These are phyloP conservation scores for Medicago lupulina DNA, from an alignment of 306 rosid species.

Conservation along the genomic window DNA sequence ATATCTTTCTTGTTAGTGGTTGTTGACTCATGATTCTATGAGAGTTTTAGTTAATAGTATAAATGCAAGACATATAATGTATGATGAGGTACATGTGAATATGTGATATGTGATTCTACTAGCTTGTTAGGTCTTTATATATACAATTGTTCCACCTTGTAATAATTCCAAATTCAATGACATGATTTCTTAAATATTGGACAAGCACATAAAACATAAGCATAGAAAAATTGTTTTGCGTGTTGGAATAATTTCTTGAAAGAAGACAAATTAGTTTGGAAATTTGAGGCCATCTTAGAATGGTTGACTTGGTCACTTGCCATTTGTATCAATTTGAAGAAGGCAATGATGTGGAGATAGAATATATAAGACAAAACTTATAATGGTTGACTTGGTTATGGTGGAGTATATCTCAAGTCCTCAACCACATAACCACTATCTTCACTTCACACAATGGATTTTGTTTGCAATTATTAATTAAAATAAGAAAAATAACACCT, in stretches of 20 bases:
- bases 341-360: constrained; percentile 19
- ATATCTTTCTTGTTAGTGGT: constrained; percentile 42
- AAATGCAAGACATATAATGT: too few species aligned
- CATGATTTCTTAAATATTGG: neutral
- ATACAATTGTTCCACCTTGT: neutral
- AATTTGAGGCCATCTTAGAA: neutral
- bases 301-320: constrained; percentile 23
- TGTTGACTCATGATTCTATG: constrained; percentile 44
- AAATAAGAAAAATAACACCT: neutral
- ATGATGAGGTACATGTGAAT: neutral
- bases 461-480: neutral
- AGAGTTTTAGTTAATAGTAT: neutral
- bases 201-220: neutral
- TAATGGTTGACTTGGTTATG: constrained; percentile 41
- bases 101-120: neutral
- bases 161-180: neutral
- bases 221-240: neutral
- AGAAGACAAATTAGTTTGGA: neutral
- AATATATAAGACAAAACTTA: constrained; percentile 37
- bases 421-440: constrained; percentile 1
- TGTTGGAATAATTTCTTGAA: neutral
- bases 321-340: constrained; percentile 10
- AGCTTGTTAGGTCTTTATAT: neutral
- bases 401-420: neutral
- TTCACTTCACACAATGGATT: neutral